Percentiles rank a stretch among this genome's conserved stretches.
phyloP scores from a whole-genome alignment of 225 moss, liverwort and hornwort genomes.

The Climacium dendroides region DNA sequence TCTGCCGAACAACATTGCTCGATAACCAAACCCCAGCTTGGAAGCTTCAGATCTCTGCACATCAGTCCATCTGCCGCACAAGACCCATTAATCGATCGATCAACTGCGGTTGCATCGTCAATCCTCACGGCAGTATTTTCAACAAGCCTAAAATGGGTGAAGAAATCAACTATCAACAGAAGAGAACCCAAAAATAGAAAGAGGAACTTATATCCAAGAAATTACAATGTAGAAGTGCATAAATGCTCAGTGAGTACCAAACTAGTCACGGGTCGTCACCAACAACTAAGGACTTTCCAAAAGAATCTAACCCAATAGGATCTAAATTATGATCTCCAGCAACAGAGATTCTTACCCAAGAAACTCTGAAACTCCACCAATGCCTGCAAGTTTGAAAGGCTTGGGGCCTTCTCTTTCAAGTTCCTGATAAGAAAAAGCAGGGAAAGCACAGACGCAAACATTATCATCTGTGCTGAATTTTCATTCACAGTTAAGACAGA shows the following conservation, averaged over 20 bases:
- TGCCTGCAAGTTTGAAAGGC: slow-evolving; percentile 69
- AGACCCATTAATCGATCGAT: neutral
- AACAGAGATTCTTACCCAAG: slow-evolving; percentile 38
- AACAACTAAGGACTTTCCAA: neutral
- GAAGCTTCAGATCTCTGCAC: slow-evolving; percentile 60
- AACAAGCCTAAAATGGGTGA: neutral
- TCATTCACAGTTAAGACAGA: neutral
- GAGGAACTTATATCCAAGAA: neutral
- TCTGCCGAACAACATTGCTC: slow-evolving; percentile 60
- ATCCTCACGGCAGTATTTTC: neutral
- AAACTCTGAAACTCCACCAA: slow-evolving; percentile 79
- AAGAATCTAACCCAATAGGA: neutral
- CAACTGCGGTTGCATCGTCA: neutral
- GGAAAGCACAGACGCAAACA: neutral
- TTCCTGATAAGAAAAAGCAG: slow-evolving; percentile 24
- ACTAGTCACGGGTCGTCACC: neutral
- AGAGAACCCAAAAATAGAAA: neutral
- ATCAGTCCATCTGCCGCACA: slow-evolving; percentile 62
- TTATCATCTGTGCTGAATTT: neutral
- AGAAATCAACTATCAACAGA: neutral
- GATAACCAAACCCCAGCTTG: slow-evolving; percentile 61
- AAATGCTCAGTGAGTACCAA: neutral
- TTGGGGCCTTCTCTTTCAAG: slow-evolving; percentile 58
- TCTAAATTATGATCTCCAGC: neutral
- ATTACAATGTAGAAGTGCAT: neutral